Evolutionary conservation across 169 alveolate genomes (phyloP).

Genomic region (Plasmodium knowlesi): DNA sequence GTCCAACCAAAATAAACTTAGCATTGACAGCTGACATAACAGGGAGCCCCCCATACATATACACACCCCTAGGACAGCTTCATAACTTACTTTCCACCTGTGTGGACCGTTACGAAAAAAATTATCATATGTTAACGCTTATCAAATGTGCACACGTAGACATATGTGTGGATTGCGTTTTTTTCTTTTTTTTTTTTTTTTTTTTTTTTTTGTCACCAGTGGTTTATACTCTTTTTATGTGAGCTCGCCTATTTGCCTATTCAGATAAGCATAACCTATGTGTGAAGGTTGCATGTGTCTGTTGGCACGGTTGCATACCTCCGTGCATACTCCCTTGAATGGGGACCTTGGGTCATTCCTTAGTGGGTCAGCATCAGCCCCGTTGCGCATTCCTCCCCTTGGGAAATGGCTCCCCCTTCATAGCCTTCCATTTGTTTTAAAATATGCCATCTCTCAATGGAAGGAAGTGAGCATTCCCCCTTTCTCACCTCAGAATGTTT

Average conservation of each 20-base stretch:
- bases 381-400: background rate
- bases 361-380: background rate
- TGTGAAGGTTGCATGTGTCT: background rate
- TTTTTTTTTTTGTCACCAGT: background rate
- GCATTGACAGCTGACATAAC: background rate
- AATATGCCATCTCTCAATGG: background rate
- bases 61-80: background rate
- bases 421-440: background rate
- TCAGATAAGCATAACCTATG: background rate
- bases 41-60: background rate
- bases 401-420: background rate
- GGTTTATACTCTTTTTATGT: background rate
- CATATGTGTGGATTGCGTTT: background rate
- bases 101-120: background rate
- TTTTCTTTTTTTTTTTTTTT: background rate
- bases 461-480: background rate
- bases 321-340: background rate
- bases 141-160: background rate
- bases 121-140: background rate
- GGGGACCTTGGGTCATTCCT: background rate
- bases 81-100: background rate
- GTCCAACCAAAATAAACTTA: background rate
- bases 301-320: background rate
- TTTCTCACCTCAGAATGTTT: background rate
- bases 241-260: background rate